Conservation (phyloP, 129 eudicot genomes). For the Pulicaria dysenterica region DNA sequence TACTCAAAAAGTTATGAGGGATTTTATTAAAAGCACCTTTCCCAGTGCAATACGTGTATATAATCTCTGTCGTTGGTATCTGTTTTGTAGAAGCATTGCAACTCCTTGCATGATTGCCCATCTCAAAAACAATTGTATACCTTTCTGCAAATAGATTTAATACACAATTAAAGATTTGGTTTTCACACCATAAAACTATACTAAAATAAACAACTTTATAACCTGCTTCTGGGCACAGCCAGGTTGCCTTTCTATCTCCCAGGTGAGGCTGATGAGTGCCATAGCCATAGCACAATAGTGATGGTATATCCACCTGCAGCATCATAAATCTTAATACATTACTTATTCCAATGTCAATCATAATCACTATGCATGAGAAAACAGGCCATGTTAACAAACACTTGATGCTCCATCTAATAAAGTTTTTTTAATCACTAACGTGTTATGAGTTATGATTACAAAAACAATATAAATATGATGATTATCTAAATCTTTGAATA, state of each 20-base stretch:
- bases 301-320: constrained; percentile 96
- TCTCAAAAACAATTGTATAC: constrained; percentile 71
- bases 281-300: constrained; percentile 95
- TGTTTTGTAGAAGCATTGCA: constrained; percentile 93
- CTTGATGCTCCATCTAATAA: not conserved
- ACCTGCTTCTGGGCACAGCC: constrained; percentile 90
- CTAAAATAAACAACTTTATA: not conserved
- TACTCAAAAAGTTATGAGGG: constrained; percentile 15
- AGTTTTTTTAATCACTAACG: not conserved
- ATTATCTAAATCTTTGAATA: not conserved
- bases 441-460: not conserved
- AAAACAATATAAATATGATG: not conserved
- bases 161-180: constrained; percentile 27
- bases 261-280: constrained; percentile 96
- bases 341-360: constrained; percentile 12
- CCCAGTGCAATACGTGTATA: constrained; percentile 97
- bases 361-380: not conserved
- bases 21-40: constrained; percentile 52
- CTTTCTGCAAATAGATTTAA: constrained; percentile 59
- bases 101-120: constrained; percentile 99
- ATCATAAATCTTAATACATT: constrained; percentile 20
- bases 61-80: constrained; percentile 93
- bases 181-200: not conserved
- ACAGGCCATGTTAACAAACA: not conserved
- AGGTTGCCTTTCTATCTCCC: constrained; percentile 93